Evolutionary conservation across 108 stramenopile species (phyloP), one percentile per base, ranked within the genome.

Genomic region (Pseudonitzschia multiseries): DNA sequence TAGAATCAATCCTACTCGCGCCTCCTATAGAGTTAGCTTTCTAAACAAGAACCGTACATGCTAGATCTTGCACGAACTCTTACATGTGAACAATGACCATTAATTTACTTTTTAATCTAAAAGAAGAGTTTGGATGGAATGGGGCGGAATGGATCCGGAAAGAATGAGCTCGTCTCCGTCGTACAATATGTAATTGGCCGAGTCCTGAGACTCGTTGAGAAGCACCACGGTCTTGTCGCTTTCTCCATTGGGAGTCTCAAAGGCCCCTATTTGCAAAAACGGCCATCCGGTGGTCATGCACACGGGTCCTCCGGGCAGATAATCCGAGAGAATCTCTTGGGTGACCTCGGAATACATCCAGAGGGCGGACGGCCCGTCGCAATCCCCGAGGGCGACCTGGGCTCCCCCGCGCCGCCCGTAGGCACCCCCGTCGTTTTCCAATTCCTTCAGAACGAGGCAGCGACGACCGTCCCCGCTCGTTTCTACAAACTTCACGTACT

Each of bases 221-320:
- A 90, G 36, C 10, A 93, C 85, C 15, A 90, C 83, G 1, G 83
- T 83, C 44, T 79, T 83, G 28, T 78, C 73, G 53, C 76, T 82
- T 57, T 75, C 80, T 44, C 75, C 82, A 28, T 68, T 79, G 33
- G 88, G 79, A 27, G 89, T 88, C 22, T 84, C 72, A 70, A 95
- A 95, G 22, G 90, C 90, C 12, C 89, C 92, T 64, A 84, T 89
- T 73, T 95, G 94, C 48, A 95, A 70, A 60, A 92, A 93, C 0
- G 94, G 94, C 94, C 94, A 95, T 4, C 94, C 94, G 20, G 94
- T 93, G 27, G 94, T 95, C 76, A 95, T 77, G 77, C 94, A 95
- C 0, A 90, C 88, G 57, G 86, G 82, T 33, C 81, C 84, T 8
- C 71, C 79, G 24, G 76, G 59, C 8, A 77, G 77, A 14, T 75